Evolutionary conservation across 2,329 filamentous ascomycete species (phyloP).

Genomic region (Nakataea oryzae): DNA sequence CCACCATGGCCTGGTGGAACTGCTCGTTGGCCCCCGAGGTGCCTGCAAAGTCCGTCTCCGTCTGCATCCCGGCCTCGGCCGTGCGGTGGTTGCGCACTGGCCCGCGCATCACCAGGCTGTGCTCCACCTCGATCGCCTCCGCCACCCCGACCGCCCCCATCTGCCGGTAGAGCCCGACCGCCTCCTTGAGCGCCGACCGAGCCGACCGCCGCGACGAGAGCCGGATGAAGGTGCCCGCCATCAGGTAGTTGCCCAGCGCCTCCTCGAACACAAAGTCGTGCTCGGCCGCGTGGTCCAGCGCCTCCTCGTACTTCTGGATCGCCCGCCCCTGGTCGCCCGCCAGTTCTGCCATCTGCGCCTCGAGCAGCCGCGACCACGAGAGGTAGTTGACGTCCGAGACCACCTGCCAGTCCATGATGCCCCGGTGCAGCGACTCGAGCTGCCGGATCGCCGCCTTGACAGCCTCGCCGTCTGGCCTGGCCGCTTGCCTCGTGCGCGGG

Average conservation of each 20-base stretch:
- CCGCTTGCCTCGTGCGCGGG: slow-evolving; percentile 25
- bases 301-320: slow-evolving; percentile 56
- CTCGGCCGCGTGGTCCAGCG: slow-evolving; percentile 60
- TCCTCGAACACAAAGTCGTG: slow-evolving; percentile 61
- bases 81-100: slow-evolving; percentile 47
- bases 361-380: slow-evolving; percentile 56
- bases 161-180: slow-evolving; percentile 56
- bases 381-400: slow-evolving; percentile 63
- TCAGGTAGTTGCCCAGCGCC: slow-evolving; percentile 61
- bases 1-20: slow-evolving; percentile 13
- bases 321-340: slow-evolving; percentile 44
- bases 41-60: slow-evolving; percentile 51
- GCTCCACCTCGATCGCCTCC: slow-evolving; percentile 55
- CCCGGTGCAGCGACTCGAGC: slow-evolving; percentile 43
- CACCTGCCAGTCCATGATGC: slow-evolving; percentile 52
- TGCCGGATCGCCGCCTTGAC: slow-evolving; percentile 38
- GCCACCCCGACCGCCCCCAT: slow-evolving; percentile 61
- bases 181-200: slow-evolving; percentile 56
- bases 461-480: slow-evolving; percentile 15
- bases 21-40: slow-evolving; percentile 27
- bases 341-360: slow-evolving; percentile 59
- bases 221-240: slow-evolving; percentile 61
- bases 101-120: slow-evolving; percentile 55
- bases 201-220: slow-evolving; percentile 57
- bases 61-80: slow-evolving; percentile 54